These are phyloP conservation scores for Sugiyamaella castrensis DNA, from an alignment of 1,139 yeast species.

Conservation along the genomic window DNA sequence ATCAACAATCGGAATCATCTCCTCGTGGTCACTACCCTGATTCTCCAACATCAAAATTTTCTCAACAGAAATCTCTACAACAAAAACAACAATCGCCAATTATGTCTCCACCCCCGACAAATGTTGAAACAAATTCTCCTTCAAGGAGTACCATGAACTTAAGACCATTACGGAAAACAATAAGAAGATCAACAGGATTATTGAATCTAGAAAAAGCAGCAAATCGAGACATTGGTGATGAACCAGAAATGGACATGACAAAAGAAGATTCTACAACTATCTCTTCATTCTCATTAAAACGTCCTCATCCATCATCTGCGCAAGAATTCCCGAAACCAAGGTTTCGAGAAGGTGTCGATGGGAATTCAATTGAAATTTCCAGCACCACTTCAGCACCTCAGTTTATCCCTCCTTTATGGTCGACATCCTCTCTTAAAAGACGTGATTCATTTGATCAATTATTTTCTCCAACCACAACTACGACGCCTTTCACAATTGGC, in stretches of 20 bases:
- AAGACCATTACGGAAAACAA: constrained; percentile 22
- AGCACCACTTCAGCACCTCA: constrained; percentile 16
- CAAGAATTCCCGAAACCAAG: constrained; percentile 13
- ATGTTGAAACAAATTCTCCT: too few species aligned
- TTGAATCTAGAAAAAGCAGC: constrained; percentile 40
- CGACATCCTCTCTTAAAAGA: constrained; percentile 10
- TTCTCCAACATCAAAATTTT: too few species aligned
- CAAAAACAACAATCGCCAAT: not conserved
- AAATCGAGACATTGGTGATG: constrained; percentile 2
- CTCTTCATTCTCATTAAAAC: constrained; percentile 12
- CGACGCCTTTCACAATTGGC: constrained; percentile 8
- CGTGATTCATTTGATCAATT: constrained; percentile 22
- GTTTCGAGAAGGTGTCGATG: constrained; percentile 26
- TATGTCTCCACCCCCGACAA: constrained; percentile 3
- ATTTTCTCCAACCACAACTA: constrained; percentile 8
- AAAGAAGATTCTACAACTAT: not conserved
- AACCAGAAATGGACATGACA: not conserved
- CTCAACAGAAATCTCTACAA: not conserved
- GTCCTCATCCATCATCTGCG: constrained; percentile 16
- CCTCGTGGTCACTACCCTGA: too few species aligned
- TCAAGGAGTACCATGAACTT: too few species aligned
- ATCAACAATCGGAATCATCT: too few species aligned
- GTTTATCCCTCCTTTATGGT: constrained; percentile 14
- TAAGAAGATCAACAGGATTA: constrained; percentile 42
- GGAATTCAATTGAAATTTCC: not conserved